phyloP scores from a whole-genome alignment of 108 stramenopile genomes.

The Cyclostephanos tholiformis region DNA sequence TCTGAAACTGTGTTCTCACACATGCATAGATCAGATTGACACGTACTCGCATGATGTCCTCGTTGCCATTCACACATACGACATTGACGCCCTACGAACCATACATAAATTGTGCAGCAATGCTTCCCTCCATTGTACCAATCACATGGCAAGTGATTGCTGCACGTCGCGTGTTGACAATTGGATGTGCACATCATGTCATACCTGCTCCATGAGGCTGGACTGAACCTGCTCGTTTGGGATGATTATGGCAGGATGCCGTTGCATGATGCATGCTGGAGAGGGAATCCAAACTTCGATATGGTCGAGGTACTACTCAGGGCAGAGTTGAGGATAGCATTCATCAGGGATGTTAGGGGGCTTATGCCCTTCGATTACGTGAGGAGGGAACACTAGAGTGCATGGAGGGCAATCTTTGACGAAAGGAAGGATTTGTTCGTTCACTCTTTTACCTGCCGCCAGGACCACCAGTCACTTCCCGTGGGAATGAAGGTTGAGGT shows the following conservation, averaged over 20 bases:
- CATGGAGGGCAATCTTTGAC: constrained; percentile 65
- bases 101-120: constrained; percentile 36
- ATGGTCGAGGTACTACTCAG: constrained; percentile 59
- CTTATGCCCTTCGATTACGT: constrained; percentile 78
- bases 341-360: constrained; percentile 66
- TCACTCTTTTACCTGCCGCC: background rate
- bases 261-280: constrained; percentile 91
- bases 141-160: constrained; percentile 85
- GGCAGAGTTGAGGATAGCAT: constrained; percentile 61
- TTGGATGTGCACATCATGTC: constrained; percentile 60
- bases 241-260: constrained; percentile 90
- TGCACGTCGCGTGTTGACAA: constrained; percentile 86
- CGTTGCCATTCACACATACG: constrained; percentile 53
- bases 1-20: too few relatives aligned
- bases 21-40: too few relatives aligned
- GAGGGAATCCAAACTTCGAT: constrained; percentile 60
- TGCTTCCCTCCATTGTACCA: constrained; percentile 61
- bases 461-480: too few relatives aligned
- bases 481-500: too few relatives aligned
- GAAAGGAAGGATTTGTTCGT: constrained; percentile 27
- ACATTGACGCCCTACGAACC: constrained; percentile 52
- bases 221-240: constrained; percentile 54
- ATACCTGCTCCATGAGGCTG: constrained; percentile 62
- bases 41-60: constrained; percentile 65
- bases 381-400: constrained; percentile 61